Evolutionary conservation across 2,329 filamentous ascomycete genomes (phyloP), one percentile per base, ranked within the genome.

Genomic region (Grosmannia huntii): DNA sequence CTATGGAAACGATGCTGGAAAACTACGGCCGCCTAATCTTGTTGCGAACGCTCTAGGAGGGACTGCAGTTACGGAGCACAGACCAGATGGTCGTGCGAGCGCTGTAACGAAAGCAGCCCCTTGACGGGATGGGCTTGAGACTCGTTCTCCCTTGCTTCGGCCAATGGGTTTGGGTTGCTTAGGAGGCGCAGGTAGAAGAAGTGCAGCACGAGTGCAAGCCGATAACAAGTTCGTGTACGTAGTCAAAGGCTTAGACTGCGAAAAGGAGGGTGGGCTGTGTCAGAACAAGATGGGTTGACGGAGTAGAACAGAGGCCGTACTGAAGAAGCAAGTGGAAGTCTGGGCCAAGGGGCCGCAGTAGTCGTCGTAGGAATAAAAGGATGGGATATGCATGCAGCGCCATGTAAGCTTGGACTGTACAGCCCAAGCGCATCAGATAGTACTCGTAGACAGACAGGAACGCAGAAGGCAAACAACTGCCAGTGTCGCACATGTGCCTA

Each of bases 231-330:
- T 23, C n/a, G 44, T 10, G 21, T 48, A 52, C 3, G 21, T 48
- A 52, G 51, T 23, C 51, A 36, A 53, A 38, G 14, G 14, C 16
- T 21, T 41, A 55, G 53, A 14, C 38, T 19, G 23, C 25, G 53
- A 46, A 56, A 56, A 16, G 44, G 41, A 36, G 54, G 54, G 27
- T 31, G 54, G 53, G 57, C 57, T 57, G 50, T 44, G 51, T 50
- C 54, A 55, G 52, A 50, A 53, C 44, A 41, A 41, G n/a, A n/a
- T 9, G 9, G 19, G 10, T 28, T 28, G n/a, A 28, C 28, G 12
- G n/a, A 56, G 5, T 1, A 25, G 51, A 52, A 60, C 31, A 57
- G 55, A 57, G 58, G 55, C 51, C 51, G 58, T 51, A 55, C 38
- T 23, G 12, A 36, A 51, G n/a, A 44, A 5, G 38, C 36, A 19